A percentile compares a stretch with the other conserved stretches of the same genome.
Evolutionary conservation across 306 rosid genomes (phyloP).

Genomic region (Quercus engelmannii): DNA sequence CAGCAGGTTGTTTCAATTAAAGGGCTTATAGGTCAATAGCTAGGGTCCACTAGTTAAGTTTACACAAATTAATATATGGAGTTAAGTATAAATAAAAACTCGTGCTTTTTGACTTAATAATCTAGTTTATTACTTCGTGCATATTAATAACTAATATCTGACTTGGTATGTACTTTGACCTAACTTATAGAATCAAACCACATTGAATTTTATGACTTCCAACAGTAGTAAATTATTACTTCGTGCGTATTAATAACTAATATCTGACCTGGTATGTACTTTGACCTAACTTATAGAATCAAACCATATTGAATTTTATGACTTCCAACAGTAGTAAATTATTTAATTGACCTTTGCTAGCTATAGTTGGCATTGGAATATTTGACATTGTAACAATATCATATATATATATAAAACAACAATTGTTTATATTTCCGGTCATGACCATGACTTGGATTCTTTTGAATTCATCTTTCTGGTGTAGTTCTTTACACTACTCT

Average conservation of each 20-base stretch:
- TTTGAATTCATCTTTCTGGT: neutral
- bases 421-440: too few relatives aligned
- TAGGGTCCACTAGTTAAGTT: neutral
- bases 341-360: neutral
- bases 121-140: neutral
- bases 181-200: neutral
- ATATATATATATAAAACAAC: too few relatives aligned
- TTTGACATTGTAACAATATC: neutral
- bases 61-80: neutral
- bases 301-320: neutral
- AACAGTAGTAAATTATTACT: neutral
- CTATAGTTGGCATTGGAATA: neutral
- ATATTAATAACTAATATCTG: neutral
- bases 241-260: neutral
- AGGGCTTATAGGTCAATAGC: slow-evolving; percentile 12
- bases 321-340: neutral
- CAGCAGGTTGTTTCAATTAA: neutral
- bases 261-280: neutral
- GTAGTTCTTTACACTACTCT: neutral
- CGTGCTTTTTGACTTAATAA: slow-evolving; percentile 19
- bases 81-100: neutral
- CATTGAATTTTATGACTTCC: neutral
- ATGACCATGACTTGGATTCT: neutral
- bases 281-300: slow-evolving; percentile 3
- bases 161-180: neutral